Evolutionary conservation across 2,329 filamentous ascomycete species (phyloP).

Genomic region (Paraphoma chrysanthemicola): DNA sequence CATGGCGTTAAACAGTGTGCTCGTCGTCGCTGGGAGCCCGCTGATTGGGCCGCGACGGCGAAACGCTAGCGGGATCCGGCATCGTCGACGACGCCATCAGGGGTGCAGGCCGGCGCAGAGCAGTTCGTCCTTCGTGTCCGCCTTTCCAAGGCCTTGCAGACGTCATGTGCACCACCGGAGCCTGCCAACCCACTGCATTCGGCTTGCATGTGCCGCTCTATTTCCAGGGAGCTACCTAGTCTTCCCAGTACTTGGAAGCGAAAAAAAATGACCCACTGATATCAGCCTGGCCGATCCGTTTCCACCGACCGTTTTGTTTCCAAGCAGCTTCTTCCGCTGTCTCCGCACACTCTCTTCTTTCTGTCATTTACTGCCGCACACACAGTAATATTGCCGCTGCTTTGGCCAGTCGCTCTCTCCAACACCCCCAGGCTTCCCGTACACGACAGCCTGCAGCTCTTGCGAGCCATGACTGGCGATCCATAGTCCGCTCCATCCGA

Average conservation of each 20-base stretch:
- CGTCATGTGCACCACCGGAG: conserved; percentile 42
- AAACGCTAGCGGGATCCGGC: conserved; percentile 33
- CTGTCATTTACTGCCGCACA: conserved; percentile 24
- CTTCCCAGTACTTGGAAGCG: conserved; percentile 23
- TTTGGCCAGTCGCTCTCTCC: background rate
- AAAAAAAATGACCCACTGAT: conserved; percentile 30
- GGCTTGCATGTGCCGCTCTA: conserved; percentile 28
- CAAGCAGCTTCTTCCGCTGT: conserved; percentile 21
- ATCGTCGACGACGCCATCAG: conserved; percentile 27
- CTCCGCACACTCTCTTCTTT: conserved; percentile 5
- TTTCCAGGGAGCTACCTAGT: conserved; percentile 27
- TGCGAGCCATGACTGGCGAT: conserved; percentile 30
- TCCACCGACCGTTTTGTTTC: conserved; percentile 29
- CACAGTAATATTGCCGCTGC: background rate
- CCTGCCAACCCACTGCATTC: conserved; percentile 19
- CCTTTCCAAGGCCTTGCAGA: conserved; percentile 35
- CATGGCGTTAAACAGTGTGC: conserved; percentile 32
- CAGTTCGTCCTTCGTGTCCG: conserved; percentile 25
- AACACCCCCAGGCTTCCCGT: conserved; percentile 1
- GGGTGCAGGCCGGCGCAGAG: conserved; percentile 24
- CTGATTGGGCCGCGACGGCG: conserved; percentile 21
- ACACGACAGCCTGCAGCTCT: conserved; percentile 21
- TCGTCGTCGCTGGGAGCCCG: conserved; percentile 5
- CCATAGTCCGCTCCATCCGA: conserved; percentile 22
- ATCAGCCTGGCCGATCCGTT: conserved; percentile 33